A percentile compares a stretch with the other conserved stretches of the same genome.
Conservation (phyloP, 2,329 filamentous ascomycete genomes). For the Reticulascus tulasneorum region DNA sequence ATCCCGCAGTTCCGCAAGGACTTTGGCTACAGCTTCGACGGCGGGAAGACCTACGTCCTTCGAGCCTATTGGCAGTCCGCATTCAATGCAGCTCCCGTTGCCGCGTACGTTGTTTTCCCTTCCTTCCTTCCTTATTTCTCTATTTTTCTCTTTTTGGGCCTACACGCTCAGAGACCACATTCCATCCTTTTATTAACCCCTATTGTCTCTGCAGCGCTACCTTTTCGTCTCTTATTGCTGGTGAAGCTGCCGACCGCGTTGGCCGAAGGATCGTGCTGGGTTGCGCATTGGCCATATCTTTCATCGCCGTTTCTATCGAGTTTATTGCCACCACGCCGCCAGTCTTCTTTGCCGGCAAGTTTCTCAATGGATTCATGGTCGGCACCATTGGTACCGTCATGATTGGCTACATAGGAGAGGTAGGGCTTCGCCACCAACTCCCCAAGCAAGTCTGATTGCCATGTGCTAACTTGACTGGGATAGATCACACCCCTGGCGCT, state of each 20-base stretch:
- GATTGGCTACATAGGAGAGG: constrained; percentile 27
- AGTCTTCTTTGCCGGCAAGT: constrained; percentile 36
- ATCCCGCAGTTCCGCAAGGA: constrained; percentile 42
- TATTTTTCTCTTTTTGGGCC: background rate
- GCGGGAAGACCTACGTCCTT: constrained; percentile 34
- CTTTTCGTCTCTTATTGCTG: constrained; percentile 25
- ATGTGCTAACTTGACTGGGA: background rate
- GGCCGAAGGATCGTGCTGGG: constrained; percentile 28
- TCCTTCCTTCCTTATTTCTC: accelerated
- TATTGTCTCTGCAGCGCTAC: constrained; percentile 9
- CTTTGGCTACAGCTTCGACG: constrained; percentile 32
- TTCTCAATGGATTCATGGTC: constrained; percentile 35
- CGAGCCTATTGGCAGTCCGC: constrained; percentile 39
- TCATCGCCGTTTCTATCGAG: constrained; percentile 34
- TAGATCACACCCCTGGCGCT: constrained; percentile 24
- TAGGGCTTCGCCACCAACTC: constrained; percentile 3
- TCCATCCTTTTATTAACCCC: background rate
- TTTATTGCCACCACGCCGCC: constrained; percentile 35
- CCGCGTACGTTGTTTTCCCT: constrained; percentile 20
- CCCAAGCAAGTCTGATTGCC: background rate
- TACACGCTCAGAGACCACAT: background rate
- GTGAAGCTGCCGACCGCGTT: constrained; percentile 27
- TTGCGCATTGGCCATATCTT: constrained; percentile 29
- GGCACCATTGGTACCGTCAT: constrained; percentile 22
- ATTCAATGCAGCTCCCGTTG: constrained; percentile 37